Percentiles rank a stretch among this genome's conserved stretches.
phyloP scores from a whole-genome alignment of 1,139 yeast genomes.

The Candida sanyaensis region DNA sequence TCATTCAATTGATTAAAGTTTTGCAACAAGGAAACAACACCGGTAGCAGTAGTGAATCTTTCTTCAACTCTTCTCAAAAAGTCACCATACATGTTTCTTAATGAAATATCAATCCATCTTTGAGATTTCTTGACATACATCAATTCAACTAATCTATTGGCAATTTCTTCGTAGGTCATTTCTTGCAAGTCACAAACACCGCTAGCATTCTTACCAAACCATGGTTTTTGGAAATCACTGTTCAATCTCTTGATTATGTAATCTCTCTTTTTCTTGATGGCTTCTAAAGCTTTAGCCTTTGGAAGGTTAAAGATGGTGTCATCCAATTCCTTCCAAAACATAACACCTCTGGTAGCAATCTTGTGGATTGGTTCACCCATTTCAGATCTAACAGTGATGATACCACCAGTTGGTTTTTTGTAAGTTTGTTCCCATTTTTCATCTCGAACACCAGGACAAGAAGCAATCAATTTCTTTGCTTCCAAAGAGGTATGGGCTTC shows the following conservation, averaged over 20 bases:
- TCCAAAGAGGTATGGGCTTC: slow-evolving; percentile 94
- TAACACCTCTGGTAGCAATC: slow-evolving; percentile 96
- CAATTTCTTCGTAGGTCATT: slow-evolving; percentile 94
- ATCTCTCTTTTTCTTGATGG: slow-evolving; percentile 79
- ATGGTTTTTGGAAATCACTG: slow-evolving; percentile 95
- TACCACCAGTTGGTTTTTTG: slow-evolving; percentile 95
- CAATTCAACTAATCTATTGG: slow-evolving; percentile 83
- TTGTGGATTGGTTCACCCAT: slow-evolving; percentile 99
- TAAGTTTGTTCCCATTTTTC: slow-evolving; percentile 90
- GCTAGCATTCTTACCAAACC: slow-evolving; percentile 80
- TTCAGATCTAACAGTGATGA: slow-evolving; percentile 93
- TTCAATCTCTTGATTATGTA: slow-evolving; percentile 83
- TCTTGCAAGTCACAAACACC: slow-evolving; percentile 93
- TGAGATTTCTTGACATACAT: slow-evolving; percentile 78
- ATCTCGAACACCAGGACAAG: slow-evolving; percentile 89
- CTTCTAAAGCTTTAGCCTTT: slow-evolving; percentile 82
- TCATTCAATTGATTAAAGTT: slow-evolving; percentile 64
- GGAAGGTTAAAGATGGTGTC: slow-evolving; percentile 90
- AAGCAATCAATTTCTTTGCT: slow-evolving; percentile 90
- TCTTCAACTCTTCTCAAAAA: slow-evolving; percentile 94
- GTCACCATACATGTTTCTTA: slow-evolving; percentile 86
- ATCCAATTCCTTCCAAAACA: slow-evolving; percentile 96
- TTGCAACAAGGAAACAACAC: slow-evolving; percentile 69
- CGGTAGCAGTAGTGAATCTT: slow-evolving; percentile 70
- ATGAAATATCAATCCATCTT: slow-evolving; percentile 86